phyloP scores from a whole-genome alignment of 495 filamentous ascomycete genomes.

The Hypoxylon lienhwacheense region DNA sequence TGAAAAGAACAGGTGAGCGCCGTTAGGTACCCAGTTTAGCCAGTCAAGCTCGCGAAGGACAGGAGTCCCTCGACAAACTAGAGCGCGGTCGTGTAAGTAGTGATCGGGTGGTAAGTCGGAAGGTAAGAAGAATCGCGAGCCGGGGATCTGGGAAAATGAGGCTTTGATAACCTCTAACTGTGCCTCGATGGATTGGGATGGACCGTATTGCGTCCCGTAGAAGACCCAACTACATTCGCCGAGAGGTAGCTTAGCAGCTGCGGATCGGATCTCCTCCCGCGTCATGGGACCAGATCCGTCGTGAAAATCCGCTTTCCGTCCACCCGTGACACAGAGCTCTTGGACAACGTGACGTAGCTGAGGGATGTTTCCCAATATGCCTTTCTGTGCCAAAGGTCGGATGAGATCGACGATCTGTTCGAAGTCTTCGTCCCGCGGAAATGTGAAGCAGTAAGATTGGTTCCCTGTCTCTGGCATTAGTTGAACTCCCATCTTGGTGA shows the following conservation, averaged over 20 bases:
- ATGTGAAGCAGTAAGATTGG: constrained; percentile 57
- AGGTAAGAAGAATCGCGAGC: constrained; percentile 50
- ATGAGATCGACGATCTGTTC: constrained; percentile 55
- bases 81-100: constrained; percentile 35
- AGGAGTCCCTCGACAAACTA: constrained; percentile 47
- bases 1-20: constrained; percentile 58
- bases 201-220: constrained; percentile 58
- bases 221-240: constrained; percentile 55
- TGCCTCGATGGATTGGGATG: constrained; percentile 45
- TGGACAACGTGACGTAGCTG: constrained; percentile 52
- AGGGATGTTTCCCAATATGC: constrained; percentile 57
- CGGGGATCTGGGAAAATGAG: constrained; percentile 49
- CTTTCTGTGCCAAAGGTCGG: constrained; percentile 49
- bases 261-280: constrained; percentile 40
- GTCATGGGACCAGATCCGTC: constrained; percentile 37
- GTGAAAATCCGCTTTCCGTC: constrained; percentile 39
- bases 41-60: constrained; percentile 55
- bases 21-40: constrained; percentile 62
- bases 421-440: constrained; percentile 56
- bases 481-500: constrained; percentile 60
- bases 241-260: constrained; percentile 41
- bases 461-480: constrained; percentile 56
- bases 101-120: constrained; percentile 37
- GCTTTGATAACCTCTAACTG: constrained; percentile 51
- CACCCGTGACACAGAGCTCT: constrained; percentile 48